A percentile compares a stretch with the other conserved stretches of the same genome.
These are phyloP conservation scores for Boletus insuetus DNA, from an alignment of 768 basidiomycete genomes.

Conservation along the genomic window DNA sequence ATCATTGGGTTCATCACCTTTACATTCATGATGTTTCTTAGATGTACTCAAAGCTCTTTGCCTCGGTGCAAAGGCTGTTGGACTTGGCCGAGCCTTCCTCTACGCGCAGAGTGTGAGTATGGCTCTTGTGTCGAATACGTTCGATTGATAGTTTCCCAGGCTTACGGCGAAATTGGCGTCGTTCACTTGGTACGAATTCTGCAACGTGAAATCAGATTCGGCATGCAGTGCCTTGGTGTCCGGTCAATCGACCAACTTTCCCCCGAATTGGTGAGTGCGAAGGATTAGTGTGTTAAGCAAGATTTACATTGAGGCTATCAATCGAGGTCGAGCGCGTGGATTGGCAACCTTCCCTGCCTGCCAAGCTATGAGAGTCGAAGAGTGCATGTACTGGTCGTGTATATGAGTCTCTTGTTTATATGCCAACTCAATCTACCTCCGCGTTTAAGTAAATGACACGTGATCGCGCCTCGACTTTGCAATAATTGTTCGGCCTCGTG, in stretches of 20 bases:
- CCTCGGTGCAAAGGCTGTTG: conserved; percentile 83
- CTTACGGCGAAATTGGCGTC: conserved; percentile 73
- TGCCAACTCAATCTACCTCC: not conserved
- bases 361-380: conserved; percentile 23
- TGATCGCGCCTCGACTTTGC: conserved; percentile 10
- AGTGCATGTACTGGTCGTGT: not conserved
- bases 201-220: conserved; percentile 71
- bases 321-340: conserved; percentile 60
- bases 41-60: conserved; percentile 91
- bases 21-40: conserved; percentile 12
- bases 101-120: conserved; percentile 75
- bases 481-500: conserved; percentile 9
- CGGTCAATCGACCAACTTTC: conserved; percentile 59
- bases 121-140: not conserved
- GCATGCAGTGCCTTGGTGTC: conserved; percentile 77
- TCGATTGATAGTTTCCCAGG: conserved; percentile 39
- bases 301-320: not conserved
- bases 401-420: not conserved
- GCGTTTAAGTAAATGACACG: conserved; percentile 4
- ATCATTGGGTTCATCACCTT: not conserved
- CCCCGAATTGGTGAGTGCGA: conserved; percentile 65
- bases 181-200: conserved; percentile 64
- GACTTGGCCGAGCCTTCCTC: conserved; percentile 81
- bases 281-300: not conserved
- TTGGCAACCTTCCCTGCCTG: conserved; percentile 49